Percentiles rank a stretch among this genome's conserved stretches.
Conservation (phyloP, 1,284 basidiomycete species). For the Sporisorium sorghi region DNA sequence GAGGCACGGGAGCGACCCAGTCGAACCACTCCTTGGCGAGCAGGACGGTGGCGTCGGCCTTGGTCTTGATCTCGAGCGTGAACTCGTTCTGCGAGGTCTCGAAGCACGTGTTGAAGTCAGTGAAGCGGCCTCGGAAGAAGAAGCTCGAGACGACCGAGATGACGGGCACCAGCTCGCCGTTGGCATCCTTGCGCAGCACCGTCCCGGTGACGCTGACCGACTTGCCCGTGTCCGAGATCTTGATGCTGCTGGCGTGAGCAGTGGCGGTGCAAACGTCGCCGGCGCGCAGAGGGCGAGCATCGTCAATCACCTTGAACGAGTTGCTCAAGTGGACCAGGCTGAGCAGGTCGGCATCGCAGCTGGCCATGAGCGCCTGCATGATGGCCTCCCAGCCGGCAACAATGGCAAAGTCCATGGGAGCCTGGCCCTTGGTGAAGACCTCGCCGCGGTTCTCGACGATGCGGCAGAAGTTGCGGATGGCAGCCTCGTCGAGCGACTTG, state of each 20-base stretch:
- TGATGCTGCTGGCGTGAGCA: conserved; percentile 87
- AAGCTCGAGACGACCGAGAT: conserved; percentile 95
- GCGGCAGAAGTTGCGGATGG: conserved; percentile 89
- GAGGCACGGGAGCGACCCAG: conserved; percentile 84
- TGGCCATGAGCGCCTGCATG: conserved; percentile 66
- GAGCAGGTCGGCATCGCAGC: conserved; percentile 73
- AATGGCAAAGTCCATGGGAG: conserved; percentile 97
- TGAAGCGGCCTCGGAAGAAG: conserved; percentile 94
- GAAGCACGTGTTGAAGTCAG: conserved; percentile 94
- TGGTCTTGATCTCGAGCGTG: conserved; percentile 79
- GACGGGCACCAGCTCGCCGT: conserved; percentile 84
- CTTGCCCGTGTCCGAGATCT: conserved; percentile 91
- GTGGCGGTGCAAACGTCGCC: conserved; percentile 92
- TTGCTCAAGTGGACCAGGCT: conserved; percentile 97
- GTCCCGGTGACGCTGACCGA: conserved; percentile 59
- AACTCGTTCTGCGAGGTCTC: conserved; percentile 87
- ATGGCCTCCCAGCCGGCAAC: conserved; percentile 84
- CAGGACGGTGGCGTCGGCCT: conserved; percentile 87
- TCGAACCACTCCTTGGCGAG: conserved; percentile 98
- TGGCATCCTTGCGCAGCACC: conserved; percentile 56
- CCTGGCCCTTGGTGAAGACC: conserved; percentile 77
- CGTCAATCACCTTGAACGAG: conserved; percentile 88
- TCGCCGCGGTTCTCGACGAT: conserved; percentile 94
- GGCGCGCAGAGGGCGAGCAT: conserved; percentile 80
- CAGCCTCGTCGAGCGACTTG: conserved; percentile 73